Percentiles rank a stretch among this genome's conserved stretches.
Evolutionary conservation across 208 protist genomes (phyloP).

Genomic region (Wallacemonas sp.): DNA sequence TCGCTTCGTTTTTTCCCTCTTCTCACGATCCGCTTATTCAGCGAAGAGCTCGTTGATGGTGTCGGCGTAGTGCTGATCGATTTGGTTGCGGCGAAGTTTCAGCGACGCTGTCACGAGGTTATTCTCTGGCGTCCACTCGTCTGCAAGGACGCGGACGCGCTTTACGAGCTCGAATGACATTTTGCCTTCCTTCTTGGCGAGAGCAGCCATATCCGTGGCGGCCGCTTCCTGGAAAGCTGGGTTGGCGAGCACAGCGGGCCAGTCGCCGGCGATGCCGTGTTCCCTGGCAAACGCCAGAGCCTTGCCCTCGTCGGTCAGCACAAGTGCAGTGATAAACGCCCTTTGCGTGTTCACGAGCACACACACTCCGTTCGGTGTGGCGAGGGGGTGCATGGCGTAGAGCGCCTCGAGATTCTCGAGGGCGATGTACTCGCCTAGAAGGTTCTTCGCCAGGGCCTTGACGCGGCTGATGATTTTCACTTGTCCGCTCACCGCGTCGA

Average conservation of each 20-base stretch:
- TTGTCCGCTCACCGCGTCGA: conserved; percentile 36
- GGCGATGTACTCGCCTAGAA: conserved; percentile 88
- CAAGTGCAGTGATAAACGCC: conserved; percentile 58
- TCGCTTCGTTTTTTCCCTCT: not conserved
- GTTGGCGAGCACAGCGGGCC: conserved; percentile 34
- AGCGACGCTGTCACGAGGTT: conserved; percentile 69
- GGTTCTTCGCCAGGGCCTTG: conserved; percentile 90
- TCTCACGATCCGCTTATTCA: conserved; percentile 15
- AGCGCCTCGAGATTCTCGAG: conserved; percentile 75
- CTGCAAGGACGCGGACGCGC: conserved; percentile 46
- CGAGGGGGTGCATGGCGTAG: conserved; percentile 54
- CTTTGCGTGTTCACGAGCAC: conserved; percentile 59
- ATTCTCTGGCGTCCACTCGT: conserved; percentile 90
- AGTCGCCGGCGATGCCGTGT: conserved; percentile 27
- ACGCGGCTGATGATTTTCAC: conserved; percentile 78
- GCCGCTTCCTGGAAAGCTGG: conserved; percentile 31
- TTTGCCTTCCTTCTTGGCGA: conserved; percentile 40
- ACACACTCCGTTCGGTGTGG: conserved; percentile 60
- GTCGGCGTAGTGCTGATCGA: conserved; percentile 61
- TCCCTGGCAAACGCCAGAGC: conserved; percentile 41
- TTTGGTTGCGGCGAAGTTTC: conserved; percentile 67
- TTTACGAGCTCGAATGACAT: conserved; percentile 73
- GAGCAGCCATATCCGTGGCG: conserved; percentile 23
- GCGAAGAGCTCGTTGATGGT: conserved; percentile 65
- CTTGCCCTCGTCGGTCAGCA: conserved; percentile 64